These are phyloP conservation scores for Eucalyptus decipiens DNA, from an alignment of 345 rosid species.

Conservation along the genomic window DNA sequence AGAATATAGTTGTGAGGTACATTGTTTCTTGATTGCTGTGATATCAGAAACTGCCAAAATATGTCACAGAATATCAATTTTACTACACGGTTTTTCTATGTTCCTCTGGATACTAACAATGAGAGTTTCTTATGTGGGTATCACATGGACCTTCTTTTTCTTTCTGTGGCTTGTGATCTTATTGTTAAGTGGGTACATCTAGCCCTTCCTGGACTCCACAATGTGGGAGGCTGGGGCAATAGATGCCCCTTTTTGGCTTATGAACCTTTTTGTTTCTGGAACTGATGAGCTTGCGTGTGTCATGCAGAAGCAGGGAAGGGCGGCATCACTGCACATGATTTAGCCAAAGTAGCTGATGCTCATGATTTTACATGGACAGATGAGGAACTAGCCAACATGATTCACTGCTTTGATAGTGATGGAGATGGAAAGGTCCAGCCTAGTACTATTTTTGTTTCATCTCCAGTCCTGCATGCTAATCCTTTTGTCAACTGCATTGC, in stretches of 20 bases:
- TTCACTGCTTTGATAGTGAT: slow-evolving; percentile 55
- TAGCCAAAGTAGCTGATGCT: slow-evolving; percentile 36
- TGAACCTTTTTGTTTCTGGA: background rate
- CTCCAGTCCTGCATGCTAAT: background rate
- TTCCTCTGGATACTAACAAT: background rate
- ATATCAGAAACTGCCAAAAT: background rate
- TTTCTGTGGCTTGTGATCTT: background rate
- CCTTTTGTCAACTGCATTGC: background rate
- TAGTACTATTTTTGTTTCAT: background rate
- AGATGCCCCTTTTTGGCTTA: background rate
- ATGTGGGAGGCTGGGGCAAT: no score
- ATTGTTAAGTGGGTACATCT: background rate
- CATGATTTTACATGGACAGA: slow-evolving; percentile 78
- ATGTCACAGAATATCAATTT: background rate
- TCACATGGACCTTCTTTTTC: background rate
- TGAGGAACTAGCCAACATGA: slow-evolving; percentile 65
- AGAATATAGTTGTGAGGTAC: background rate
- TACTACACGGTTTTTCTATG: background rate
- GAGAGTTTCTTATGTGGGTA: background rate
- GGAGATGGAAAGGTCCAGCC: slow-evolving; percentile 52
- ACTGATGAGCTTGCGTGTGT: background rate
- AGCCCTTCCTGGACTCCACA: background rate
- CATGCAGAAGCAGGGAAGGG: slow-evolving; percentile 65
- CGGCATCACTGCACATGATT: slow-evolving; percentile 34
- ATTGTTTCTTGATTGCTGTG: background rate